Conservation (phyloP, 2,329 filamentous ascomycete species). For the Phaeosphaeria sp. region DNA sequence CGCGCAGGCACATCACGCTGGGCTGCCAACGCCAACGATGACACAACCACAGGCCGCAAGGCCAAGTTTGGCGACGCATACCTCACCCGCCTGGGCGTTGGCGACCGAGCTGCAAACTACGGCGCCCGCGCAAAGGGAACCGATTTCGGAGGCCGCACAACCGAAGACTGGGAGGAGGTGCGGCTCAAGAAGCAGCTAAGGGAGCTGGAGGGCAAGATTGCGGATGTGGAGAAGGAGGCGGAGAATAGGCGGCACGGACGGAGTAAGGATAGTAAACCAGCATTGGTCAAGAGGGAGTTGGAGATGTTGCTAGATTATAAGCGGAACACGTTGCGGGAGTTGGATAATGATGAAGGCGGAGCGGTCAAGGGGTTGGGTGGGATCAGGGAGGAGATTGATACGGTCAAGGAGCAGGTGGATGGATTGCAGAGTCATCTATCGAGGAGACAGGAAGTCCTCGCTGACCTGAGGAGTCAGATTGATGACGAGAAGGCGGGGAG, state of each 20-base stretch:
- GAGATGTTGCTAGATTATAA: constrained; percentile 97
- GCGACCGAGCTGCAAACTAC: constrained; percentile 73
- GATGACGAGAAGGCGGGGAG: constrained; percentile 75
- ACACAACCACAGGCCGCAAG: constrained; percentile 85
- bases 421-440: constrained; percentile 83
- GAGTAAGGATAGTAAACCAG: constrained; percentile 77
- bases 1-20: constrained; percentile 77
- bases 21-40: constrained; percentile 79
- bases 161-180: constrained; percentile 96
- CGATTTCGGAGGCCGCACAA: constrained; percentile 85
- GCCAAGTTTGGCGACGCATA: constrained; percentile 98
- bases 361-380: constrained; percentile 70
- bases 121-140: constrained; percentile 75
- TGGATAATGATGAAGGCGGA: constrained; percentile 76
- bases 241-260: constrained; percentile 63
- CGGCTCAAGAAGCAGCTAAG: constrained; percentile 89
- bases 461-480: constrained; percentile 79
- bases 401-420: constrained; percentile 93
- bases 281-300: constrained; percentile 90
- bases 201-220: constrained; percentile 87
- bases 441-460: constrained; percentile 75
- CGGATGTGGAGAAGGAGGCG: constrained; percentile 77
- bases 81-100: constrained; percentile 82
- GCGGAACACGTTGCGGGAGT: constrained; percentile 74
- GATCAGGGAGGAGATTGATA: constrained; percentile 83